Percentiles rank a stretch among this genome's conserved stretches.
Conservation (phyloP, 306 rosid species). For the Gleditsia sinensis region DNA sequence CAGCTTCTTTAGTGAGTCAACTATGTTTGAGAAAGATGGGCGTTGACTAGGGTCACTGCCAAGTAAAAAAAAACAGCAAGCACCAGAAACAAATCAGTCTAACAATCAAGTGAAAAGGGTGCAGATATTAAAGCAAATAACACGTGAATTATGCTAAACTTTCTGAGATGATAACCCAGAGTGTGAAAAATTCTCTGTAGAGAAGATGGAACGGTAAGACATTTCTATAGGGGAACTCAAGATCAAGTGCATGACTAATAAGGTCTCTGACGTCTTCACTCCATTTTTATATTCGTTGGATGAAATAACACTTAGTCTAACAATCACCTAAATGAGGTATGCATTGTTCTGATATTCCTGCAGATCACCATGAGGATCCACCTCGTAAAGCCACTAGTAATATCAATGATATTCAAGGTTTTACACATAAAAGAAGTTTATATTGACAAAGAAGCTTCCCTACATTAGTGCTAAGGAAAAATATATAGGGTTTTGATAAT, state of each 20-base stretch:
- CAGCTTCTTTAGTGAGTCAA: constrained; percentile 82
- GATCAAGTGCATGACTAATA: not conserved
- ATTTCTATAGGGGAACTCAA: not conserved
- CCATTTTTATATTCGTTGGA: not conserved
- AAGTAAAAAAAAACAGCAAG: constrained; percentile 7
- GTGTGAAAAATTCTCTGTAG: not conserved
- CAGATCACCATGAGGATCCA: constrained; percentile 1
- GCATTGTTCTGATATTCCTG: not conserved
- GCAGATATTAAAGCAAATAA: constrained; percentile 5
- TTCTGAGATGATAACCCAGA: not conserved
- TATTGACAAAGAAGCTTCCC: not conserved
- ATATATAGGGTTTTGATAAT: not conserved
- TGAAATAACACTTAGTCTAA: not conserved
- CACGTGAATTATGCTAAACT: not conserved
- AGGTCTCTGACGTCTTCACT: not conserved
- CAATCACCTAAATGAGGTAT: not conserved
- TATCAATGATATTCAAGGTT: not conserved
- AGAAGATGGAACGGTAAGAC: not conserved
- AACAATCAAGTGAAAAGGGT: not conserved
- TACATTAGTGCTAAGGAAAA: not conserved
- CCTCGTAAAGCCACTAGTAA: not conserved
- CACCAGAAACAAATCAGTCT: constrained; percentile 24
- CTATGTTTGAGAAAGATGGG: constrained; percentile 73
- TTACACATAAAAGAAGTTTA: not conserved
- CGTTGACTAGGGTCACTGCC: constrained; percentile 77